Conservation (phyloP, 805 yeast genomes). For the Metschnikowia drakensbergensis region DNA sequence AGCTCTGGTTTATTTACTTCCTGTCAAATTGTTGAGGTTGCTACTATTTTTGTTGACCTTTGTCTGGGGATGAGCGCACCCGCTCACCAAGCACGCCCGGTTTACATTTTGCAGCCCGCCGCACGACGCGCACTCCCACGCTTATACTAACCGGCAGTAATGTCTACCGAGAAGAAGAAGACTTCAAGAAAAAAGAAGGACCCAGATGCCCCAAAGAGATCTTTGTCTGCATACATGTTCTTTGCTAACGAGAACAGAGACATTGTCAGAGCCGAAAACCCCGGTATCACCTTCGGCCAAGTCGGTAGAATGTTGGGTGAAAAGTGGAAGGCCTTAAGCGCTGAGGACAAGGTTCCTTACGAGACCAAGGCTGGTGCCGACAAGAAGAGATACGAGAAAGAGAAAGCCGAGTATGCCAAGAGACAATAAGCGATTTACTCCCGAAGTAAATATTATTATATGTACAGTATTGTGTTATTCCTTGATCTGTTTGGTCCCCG, state of each 20-base stretch:
- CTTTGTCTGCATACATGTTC: slow-evolving; percentile 97
- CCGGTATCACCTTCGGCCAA: slow-evolving; percentile 90
- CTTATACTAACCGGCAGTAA: slow-evolving; percentile 12
- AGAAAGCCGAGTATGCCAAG: slow-evolving; percentile 80
- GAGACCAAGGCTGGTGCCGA: slow-evolving; percentile 92
- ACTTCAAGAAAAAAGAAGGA: slow-evolving; percentile 55
- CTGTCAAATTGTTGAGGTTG: neutral
- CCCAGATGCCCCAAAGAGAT: slow-evolving; percentile 99
- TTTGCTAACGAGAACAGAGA: slow-evolving; percentile 98
- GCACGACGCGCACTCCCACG: slow-evolving; percentile 3
- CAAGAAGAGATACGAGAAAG: slow-evolving; percentile 96
- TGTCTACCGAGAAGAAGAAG: slow-evolving; percentile 40
- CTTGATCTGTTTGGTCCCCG: slow-evolving; percentile 4
- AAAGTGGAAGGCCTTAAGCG: slow-evolving; percentile 87
- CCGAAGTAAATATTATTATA: slow-evolving; percentile 5
- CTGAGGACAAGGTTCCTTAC: slow-evolving; percentile 83
- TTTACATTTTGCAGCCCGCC: slow-evolving; percentile 1
- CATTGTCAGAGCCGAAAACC: slow-evolving; percentile 91
- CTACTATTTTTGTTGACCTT: neutral
- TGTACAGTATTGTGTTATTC: slow-evolving; percentile 15
- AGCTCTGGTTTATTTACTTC: neutral
- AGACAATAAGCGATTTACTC: slow-evolving; percentile 20
- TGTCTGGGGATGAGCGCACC: neutral
- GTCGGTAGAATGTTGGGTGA: slow-evolving; percentile 95
- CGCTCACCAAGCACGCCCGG: neutral